Conservation (phyloP, 306 rosid genomes). For the Quercus rubra region DNA sequence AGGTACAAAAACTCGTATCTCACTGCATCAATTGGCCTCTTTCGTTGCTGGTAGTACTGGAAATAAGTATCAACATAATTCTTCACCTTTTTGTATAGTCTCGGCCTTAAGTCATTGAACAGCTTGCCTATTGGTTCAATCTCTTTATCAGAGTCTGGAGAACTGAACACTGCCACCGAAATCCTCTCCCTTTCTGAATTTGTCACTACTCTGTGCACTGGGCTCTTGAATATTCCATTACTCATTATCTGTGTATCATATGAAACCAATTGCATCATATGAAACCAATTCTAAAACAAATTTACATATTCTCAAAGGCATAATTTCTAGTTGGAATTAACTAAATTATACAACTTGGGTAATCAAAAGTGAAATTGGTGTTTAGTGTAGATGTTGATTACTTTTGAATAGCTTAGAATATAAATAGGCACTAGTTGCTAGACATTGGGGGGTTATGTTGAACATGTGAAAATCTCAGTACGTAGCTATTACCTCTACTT, state of each 20-base stretch:
- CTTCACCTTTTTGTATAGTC: constrained; percentile 39
- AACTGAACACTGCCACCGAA: constrained; percentile 49
- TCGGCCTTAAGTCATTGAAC: constrained; percentile 49
- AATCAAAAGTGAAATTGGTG: background rate
- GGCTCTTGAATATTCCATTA: constrained; percentile 65
- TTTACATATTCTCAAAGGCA: background rate
- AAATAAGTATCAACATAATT: constrained; percentile 36
- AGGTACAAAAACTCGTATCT: constrained; percentile 19
- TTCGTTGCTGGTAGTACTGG: constrained; percentile 58
- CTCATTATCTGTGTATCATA: constrained; percentile 41
- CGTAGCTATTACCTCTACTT: no score
- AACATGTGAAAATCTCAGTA: no score
- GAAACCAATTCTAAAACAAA: background rate
- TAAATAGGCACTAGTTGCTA: no score
- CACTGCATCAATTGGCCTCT: constrained; percentile 57
- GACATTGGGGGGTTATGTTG: no score
- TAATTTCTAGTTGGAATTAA: background rate
- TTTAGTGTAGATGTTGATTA: no score
- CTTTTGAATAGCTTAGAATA: no score
- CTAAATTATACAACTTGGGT: background rate
- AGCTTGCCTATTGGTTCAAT: constrained; percentile 43
- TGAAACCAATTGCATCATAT: background rate
- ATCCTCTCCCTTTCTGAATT: constrained; percentile 52
- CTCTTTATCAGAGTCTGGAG: constrained; percentile 45
- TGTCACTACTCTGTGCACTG: constrained; percentile 57